Conservation (phyloP, 345 rosid genomes). For the Arabidopsis thaliana region DNA sequence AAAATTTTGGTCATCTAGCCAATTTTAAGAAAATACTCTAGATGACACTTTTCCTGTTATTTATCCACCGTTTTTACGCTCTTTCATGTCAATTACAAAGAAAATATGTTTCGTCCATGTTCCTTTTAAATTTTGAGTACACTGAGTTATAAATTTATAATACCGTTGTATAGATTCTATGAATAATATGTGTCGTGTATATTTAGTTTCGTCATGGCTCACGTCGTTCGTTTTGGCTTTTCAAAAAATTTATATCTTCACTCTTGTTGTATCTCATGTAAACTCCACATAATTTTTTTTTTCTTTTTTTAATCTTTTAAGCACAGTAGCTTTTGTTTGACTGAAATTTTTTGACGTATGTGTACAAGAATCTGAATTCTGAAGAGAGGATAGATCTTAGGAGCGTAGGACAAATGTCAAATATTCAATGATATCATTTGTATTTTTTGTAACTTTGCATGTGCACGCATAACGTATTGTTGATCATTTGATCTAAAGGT, state of each 20-base stretch:
- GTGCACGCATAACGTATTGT: background rate
- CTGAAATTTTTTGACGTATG: background rate
- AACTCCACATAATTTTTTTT: background rate
- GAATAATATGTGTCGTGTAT: background rate
- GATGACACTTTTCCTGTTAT: background rate
- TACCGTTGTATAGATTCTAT: background rate
- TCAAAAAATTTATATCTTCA: background rate
- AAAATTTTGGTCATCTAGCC: background rate
- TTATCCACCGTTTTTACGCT: background rate
- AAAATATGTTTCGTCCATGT: background rate
- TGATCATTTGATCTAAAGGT: background rate
- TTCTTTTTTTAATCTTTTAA: too few relatives aligned
- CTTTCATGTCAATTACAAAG: background rate
- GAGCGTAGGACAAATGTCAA: background rate
- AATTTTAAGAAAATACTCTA: background rate
- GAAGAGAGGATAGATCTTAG: slow-evolving; percentile 5
- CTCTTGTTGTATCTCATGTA: background rate
- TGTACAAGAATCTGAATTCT: background rate
- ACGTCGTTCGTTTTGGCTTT: background rate
- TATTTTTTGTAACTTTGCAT: slow-evolving; percentile 12
- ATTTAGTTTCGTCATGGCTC: slow-evolving; percentile 13
- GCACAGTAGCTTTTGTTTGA: background rate
- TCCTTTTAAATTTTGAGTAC: background rate
- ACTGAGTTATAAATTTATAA: background rate
- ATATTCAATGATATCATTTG: background rate